phyloP scores from a whole-genome alignment of 345 rosid species.

The Citrus hindsii region DNA sequence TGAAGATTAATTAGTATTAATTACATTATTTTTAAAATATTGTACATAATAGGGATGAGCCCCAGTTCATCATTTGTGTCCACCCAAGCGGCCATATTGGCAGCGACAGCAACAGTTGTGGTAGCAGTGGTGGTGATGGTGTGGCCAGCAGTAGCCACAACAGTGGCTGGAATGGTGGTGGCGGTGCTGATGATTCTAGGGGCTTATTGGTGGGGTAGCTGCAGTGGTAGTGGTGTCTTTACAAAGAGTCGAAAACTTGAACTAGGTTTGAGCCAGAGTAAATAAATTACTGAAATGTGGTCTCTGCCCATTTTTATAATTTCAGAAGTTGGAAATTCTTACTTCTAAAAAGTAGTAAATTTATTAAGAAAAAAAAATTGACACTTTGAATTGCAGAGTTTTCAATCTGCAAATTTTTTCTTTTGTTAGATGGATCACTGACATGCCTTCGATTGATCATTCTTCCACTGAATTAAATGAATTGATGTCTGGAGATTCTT shows the following conservation, averaged over 20 bases:
- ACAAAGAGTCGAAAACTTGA: constrained; percentile 48
- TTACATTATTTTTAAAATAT: constrained; percentile 44
- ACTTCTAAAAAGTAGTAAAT: constrained; percentile 3
- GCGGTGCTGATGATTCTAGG: constrained; percentile 73
- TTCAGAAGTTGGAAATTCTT: background rate
- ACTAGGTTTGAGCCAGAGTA: constrained; percentile 53
- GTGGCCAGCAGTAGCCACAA: constrained; percentile 59
- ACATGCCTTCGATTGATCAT: background rate
- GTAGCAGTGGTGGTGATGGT: constrained; percentile 72
- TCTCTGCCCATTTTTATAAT: constrained; percentile 12
- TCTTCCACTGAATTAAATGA: background rate
- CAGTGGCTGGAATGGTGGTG: constrained; percentile 64
- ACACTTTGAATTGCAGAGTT: background rate
- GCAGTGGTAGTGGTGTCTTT: constrained; percentile 70
- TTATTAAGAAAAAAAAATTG: background rate
- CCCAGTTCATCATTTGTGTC: constrained; percentile 75
- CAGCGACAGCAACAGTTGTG: constrained; percentile 70
- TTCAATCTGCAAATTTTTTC: background rate
- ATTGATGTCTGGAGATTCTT: background rate
- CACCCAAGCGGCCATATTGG: constrained; percentile 76
- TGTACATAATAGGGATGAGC: constrained; percentile 81
- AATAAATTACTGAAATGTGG: constrained; percentile 8
- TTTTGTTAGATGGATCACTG: background rate
- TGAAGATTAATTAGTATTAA: constrained; percentile 18
- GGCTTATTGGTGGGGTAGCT: constrained; percentile 78